Evolutionary conservation across 768 basidiomycete genomes (phyloP), one percentile per base, ranked within the genome.

Genomic region (Termitomyces sp.): DNA sequence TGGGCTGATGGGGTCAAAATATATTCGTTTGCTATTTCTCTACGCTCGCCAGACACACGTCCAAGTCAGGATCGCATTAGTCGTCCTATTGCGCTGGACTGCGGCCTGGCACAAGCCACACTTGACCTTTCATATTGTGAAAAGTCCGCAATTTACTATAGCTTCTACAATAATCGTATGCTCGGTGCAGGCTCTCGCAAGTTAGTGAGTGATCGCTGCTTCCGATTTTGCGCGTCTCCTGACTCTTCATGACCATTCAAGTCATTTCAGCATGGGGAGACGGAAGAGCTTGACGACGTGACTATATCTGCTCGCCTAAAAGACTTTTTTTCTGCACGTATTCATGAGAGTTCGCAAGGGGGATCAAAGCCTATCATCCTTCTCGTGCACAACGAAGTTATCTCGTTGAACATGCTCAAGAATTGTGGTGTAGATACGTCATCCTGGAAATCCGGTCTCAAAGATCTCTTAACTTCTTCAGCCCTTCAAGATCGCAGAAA

Each of bases 371-470:
- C 81, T 0, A 62, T 74, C 48, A 60, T 84, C 24, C 63, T 84
- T 5, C 71, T 85, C 7, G 77, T 83, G 3, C 70, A 77, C 42
- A 68, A 77, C 26, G 70, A 74, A 55, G 63, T 71, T 40, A 64
- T 73, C 58, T 71, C 77, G 0, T 60, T 66, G 6, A 68, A 68
- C n/a, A 65, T 74, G 10, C 67, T 84, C 7, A 59, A 59, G 17
- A 72, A 70, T 30, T 67, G 76, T 12, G 76, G 74, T 11, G 64
- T 83, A 17, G 69, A 81, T 37, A 67, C 67, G 8, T 65, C 66
- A n/a, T 43, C 45, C 1, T 84, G 77, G 75, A 63, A 68, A 1
- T 66, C 65, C 10, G 77, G 77, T 2, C 65, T 83, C 37, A 66
- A 61, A 53, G 64, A 67, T 8, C 56, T 77, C 9, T 50, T 76